Base-by-base conservation (phyloP, 306 rosid genomes). In the Rosa rugosa region DNA sequence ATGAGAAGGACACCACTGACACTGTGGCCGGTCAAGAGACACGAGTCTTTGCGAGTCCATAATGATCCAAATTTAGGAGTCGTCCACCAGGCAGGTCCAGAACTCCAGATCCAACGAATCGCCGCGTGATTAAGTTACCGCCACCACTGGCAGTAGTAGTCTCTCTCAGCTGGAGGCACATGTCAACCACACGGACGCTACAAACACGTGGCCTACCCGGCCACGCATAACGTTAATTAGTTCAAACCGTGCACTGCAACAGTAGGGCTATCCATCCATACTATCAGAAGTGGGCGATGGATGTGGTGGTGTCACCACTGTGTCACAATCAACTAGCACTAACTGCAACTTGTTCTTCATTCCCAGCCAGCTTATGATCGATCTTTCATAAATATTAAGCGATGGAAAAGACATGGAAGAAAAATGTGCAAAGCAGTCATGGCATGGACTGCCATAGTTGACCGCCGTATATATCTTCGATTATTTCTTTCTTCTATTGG, bases 391-490 rank as follows among this genome's bases (percentile, higher is more conserved):
- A 34, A 66, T 66, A 62, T 62, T 31, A 16, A 31, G 69, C 12
- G 69, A 64, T 64, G 22, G 12, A 64, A 7, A 20, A 41, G 17
- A 41, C 50, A 17, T 11, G 14, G 72, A 68, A 68, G 72, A 68
- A 68, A 68, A 68, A 34, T 65, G 46, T 36, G 70, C 23, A 65
- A 18, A 18, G 46, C 73, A 69, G 22, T 44, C 38, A 69, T 44
- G 54, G 73, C 38, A 69, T 44, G 54, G 73, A 44, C 54, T 42
- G 53, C 54, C 73, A 69, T 69, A 69, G 38, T 69, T 69, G 73
- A 44, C 73, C 53, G 73, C 36, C 73, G 53, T 68, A 20, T n/a
- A n/a, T 22, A 36, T n/a, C 20, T 41, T 69, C 51, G 7, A 10
- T 69, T n/a, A 42, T 69, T 69, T 11, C 53, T 9, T 44, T 42